These are phyloP conservation scores for Aspergillus pseudoglaucus DNA, from an alignment of 2,329 filamentous ascomycete genomes.

Conservation along the genomic window DNA sequence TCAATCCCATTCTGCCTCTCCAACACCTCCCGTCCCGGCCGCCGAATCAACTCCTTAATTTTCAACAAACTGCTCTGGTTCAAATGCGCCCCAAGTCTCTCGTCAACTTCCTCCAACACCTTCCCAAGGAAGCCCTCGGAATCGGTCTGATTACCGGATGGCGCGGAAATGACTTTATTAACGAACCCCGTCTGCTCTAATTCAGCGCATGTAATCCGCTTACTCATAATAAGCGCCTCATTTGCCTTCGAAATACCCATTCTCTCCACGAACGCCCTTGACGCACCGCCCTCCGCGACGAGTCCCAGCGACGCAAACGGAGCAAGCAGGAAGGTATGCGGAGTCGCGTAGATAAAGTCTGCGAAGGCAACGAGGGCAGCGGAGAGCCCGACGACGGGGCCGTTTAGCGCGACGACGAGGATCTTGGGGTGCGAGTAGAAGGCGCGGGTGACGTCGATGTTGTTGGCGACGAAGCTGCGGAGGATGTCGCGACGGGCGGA, in stretches of 20 bases:
- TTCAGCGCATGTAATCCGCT: constrained; percentile 65
- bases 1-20: constrained; percentile 75
- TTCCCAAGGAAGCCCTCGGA: constrained; percentile 61
- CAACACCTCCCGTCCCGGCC: constrained; percentile 64
- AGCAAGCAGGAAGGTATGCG: constrained; percentile 77
- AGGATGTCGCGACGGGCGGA: constrained; percentile 55
- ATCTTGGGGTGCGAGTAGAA: constrained; percentile 95
- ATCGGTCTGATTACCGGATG: constrained; percentile 52
- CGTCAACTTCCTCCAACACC: constrained; percentile 74
- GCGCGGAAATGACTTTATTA: constrained; percentile 67
- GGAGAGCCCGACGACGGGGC: constrained; percentile 79
- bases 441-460: constrained; percentile 80
- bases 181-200: constrained; percentile 73
- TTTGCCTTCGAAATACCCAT: constrained; percentile 78
- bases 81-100: constrained; percentile 71
- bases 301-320: constrained; percentile 87
- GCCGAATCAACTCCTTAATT: constrained; percentile 77
- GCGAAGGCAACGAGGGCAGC: constrained; percentile 76
- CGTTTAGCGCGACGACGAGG: constrained; percentile 84
- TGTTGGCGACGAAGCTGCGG: constrained; percentile 69
- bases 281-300: constrained; percentile 81
- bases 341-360: constrained; percentile 86
- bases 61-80: constrained; percentile 69
- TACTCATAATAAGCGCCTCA: constrained; percentile 88
- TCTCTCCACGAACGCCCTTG: constrained; percentile 68